Base-by-base conservation (phyloP, 192 early-diverging fungal genomes). In the Piromyces sp. region DNA sequence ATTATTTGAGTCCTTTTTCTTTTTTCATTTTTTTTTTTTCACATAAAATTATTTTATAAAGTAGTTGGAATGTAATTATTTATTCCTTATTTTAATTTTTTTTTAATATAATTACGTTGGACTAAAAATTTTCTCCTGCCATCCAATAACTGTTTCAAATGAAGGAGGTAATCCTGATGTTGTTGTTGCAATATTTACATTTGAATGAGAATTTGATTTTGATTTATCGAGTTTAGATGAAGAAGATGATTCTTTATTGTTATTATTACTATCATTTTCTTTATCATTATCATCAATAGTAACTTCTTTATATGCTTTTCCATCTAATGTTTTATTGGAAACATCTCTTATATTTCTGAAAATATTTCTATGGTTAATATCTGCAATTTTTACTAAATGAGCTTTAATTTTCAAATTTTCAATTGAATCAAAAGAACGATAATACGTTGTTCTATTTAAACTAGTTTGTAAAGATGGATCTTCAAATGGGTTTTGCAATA, bases 391-490 rank as follows among this genome's bases (percentile, higher is more conserved):
- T 19, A 58, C 83, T 22, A 83, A 79, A n/a, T 37, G 40, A 13
- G 83, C 81, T 40, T 79, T 83, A 29, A 86, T 83, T 80, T 81
- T 81, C 19, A 86, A 38, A 68, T 86, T 86, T 82, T 86, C 83
- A 30, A 85, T 82, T 22, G 81, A 81, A 78, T 86, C 86, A 28
- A 86, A 79, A 7, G 86, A 85, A 30, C 83, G 85, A 58, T 85
- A 81, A 83, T 79, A 80, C 19, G 29, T 68, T 11, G 51, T 68
- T 28, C 51, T 68, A 68, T 68, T 68, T n/a, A 68, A 68, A 68
- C 51, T 68, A 11, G 51, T 68, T 68, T 68, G 51, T 68, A 68
- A 68, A n/a, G 51, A 68, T 26, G 51, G 51, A 68, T 68, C 51
- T n/a, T 68, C 51, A 68, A 68, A 68, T 7, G 51, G 51, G n/a